A percentile compares a stretch with the other conserved stretches of the same genome.
phyloP scores from a whole-genome alignment of 148 eudicot genomes.

The Camellia granthamiana region DNA sequence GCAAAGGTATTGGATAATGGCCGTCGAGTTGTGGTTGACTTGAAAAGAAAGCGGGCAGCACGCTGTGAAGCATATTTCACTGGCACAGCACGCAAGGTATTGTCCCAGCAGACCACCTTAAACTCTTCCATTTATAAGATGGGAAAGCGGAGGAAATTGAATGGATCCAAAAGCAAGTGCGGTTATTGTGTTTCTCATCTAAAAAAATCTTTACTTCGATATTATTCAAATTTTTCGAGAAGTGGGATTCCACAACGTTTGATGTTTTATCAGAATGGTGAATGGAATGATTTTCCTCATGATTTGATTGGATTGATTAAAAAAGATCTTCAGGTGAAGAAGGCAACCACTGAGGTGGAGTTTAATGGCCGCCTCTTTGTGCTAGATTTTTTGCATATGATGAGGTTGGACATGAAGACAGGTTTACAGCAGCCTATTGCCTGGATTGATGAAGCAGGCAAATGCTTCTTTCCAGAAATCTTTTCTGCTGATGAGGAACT shows the following conservation, averaged over 20 bases:
- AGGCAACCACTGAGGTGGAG: constrained; percentile 60
- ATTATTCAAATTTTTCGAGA: constrained; percentile 56
- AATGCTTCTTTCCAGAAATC: constrained; percentile 75
- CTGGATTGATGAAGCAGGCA: constrained; percentile 83
- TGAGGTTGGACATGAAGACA: constrained; percentile 50
- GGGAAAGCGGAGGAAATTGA: constrained; percentile 67
- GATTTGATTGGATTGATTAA: constrained; percentile 46
- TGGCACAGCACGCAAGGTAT: constrained; percentile 25
- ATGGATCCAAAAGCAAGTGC: constrained; percentile 34
- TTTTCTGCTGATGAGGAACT: constrained; percentile 33
- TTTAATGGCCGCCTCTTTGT: constrained; percentile 35
- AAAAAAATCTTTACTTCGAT: constrained; percentile 33
- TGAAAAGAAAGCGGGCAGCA: constrained; percentile 54
- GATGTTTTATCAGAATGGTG: constrained; percentile 63
- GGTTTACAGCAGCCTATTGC: constrained; percentile 65
- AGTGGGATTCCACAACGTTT: constrained; percentile 66
- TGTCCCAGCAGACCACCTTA: constrained; percentile 32
- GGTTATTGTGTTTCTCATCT: constrained; percentile 31
- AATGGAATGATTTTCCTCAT: constrained; percentile 61
- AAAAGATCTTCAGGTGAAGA: constrained; percentile 56
- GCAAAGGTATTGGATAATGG: constrained; percentile 69
- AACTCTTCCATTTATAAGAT: constrained; percentile 35
- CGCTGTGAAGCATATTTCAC: constrained; percentile 23
- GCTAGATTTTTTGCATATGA: constrained; percentile 75
- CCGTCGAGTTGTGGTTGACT: constrained; percentile 38